Percentiles rank a stretch among this genome's conserved stretches.
These are phyloP conservation scores for Hondaea fermentalgiana DNA, from an alignment of 108 stramenopile genomes.

Conservation along the genomic window DNA sequence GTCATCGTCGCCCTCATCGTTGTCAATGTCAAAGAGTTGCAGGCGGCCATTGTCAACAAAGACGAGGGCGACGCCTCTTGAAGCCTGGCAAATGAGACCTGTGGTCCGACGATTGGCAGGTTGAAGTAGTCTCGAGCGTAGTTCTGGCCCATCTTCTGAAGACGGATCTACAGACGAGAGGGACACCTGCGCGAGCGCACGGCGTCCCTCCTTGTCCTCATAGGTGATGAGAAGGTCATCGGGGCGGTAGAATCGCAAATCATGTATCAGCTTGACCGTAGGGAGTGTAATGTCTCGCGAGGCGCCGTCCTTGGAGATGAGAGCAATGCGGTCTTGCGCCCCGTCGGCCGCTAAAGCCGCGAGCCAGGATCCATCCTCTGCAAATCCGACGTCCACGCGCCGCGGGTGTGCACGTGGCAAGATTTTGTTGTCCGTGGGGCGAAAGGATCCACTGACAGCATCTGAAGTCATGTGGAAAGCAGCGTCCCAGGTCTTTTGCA, in stretches of 20 bases:
- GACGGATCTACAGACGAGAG: neutral
- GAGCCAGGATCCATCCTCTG: neutral
- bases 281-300: neutral
- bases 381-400: neutral
- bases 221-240: neutral
- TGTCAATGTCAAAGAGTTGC: neutral
- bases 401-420: neutral
- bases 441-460: neutral
- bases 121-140: neutral
- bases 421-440: neutral
- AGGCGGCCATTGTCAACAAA: neutral
- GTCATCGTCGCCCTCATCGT: neutral
- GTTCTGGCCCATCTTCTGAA: neutral
- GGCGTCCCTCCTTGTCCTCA: neutral
- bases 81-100: neutral
- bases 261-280: neutral
- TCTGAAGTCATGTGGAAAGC: conserved; percentile 3
- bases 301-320: neutral
- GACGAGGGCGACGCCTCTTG: neutral
- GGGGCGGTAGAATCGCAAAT: neutral
- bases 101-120: neutral
- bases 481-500: neutral
- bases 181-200: neutral
- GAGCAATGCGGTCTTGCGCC: neutral
- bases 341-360: neutral